Conservation (phyloP, 2,329 filamentous ascomycete species). For the Sphaerostilbella broomeana region DNA sequence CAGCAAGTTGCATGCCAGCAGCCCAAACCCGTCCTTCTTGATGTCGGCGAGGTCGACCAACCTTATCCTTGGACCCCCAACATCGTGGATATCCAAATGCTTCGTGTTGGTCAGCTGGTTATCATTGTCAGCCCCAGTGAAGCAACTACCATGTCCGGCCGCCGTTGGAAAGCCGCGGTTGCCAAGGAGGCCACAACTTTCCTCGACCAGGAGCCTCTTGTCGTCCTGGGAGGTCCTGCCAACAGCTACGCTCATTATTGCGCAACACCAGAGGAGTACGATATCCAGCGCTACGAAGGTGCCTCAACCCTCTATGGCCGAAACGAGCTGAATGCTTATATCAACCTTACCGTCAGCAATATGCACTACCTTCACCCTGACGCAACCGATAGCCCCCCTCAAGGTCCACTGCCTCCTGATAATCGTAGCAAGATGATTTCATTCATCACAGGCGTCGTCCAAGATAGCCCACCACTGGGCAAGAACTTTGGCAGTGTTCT, state of each 20-base stretch:
- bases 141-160: slow-evolving; percentile 85
- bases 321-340: slow-evolving; percentile 76
- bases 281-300: slow-evolving; percentile 87
- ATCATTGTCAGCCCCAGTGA: slow-evolving; percentile 83
- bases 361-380: slow-evolving; percentile 32
- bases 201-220: slow-evolving; percentile 53
- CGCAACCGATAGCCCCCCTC: slow-evolving; percentile 34
- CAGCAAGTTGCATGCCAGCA: slow-evolving; percentile 70
- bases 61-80: slow-evolving; percentile 91
- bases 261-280: slow-evolving; percentile 72
- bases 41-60: slow-evolving; percentile 70
- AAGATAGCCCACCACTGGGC: slow-evolving; percentile 60
- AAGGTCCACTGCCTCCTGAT: slow-evolving; percentile 65
- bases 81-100: slow-evolving; percentile 78
- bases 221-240: slow-evolving; percentile 80
- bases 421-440: slow-evolving; percentile 68
- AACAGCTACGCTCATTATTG: slow-evolving; percentile 88
- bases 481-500: slow-evolving; percentile 65
- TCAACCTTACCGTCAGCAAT: slow-evolving; percentile 72
- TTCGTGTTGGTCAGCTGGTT: slow-evolving; percentile 77
- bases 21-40: slow-evolving; percentile 78
- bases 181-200: slow-evolving; percentile 42
- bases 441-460: slow-evolving; percentile 75
- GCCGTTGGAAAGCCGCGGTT: slow-evolving; percentile 75
- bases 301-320: slow-evolving; percentile 84